Base-by-base conservation (phyloP, 495 filamentous ascomycete genomes). In the Penicillium daleae region DNA sequence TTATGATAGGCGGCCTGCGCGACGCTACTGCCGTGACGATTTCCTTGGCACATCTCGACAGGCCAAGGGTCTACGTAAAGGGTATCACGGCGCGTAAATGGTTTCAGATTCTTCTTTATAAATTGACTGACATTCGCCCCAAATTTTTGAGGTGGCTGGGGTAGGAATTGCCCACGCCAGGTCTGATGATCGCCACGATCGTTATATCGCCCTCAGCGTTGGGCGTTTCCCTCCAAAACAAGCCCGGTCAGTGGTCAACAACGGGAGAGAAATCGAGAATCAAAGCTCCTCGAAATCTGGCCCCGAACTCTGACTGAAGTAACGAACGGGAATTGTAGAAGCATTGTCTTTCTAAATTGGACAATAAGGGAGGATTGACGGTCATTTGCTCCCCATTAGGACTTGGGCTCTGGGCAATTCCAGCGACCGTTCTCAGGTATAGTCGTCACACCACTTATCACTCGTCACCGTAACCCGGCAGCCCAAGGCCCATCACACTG, bases 21-120 rank as follows among this genome's bases (percentile, higher is more conserved):
- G 21, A 53, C 60, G 60, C 60, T 62, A 62, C 60, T 62, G 60
- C 60, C 19, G 60, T 62, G 60, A 62, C 22, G 60, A 62, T 56
- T 56, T 22, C 29, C 52, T 62, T 56, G 60, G 60, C 60, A 62
- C 31, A 56, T 29, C 44, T 48, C 15, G 2, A 62, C 60, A 21
- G 42, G 42, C n/a, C 27, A 19, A 32, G 40, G 31, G 21, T 13
- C 7, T n/a, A 12, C 44, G 17, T 9, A 19, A 10, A 50, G 46
- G 21, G n/a, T 42, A 50, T 37, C 9, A 31, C 3, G 42, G 60
- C 60, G 60, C 60, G 27, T 62, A 62, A 6, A 55, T 10, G 33
- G 60, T 62, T 62, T 62, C 60, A 55, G 31, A 17, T 62, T 19
- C 31, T 49, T 27, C 15, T 49, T 33, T 56, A 62, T 62, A 62